Evolutionary conservation across 371 early-diverging fungal genomes (phyloP), one percentile per base, ranked within the genome.

Genomic region (Polyrhizophydium stewartii): DNA sequence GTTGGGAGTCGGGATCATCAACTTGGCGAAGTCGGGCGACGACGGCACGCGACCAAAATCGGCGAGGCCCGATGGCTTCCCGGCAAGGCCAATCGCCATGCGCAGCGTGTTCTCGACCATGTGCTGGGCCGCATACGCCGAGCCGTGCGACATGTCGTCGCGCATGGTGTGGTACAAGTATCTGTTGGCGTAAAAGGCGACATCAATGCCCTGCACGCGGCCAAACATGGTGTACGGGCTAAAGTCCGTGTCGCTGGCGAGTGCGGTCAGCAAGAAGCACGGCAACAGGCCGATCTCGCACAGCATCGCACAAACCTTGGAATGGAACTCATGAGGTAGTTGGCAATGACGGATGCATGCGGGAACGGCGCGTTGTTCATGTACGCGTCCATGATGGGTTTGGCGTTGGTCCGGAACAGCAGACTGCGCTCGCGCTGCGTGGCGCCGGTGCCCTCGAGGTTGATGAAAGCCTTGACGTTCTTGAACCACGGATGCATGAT

Each of bases 401-500:
- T 58, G 24, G 72, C 70, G 57, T 78, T 78, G 3, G 76, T 68
- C 27, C 79, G 58, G 37, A 74, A 74, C 9, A 74, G 68, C 30
- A 74, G 27, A 33, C 64, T 56, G 1, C 74, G 66, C 1, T 62
- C 58, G 7, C 61, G 64, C 19, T 60, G 56, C 7, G 73, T 70
- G 16, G 65, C 60, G 25, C 74, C 77, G 0, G 73, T 67, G 0
- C 76, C 73, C 43, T 76, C 75, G 6, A 94, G 77, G 66, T 94
- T 93, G 66, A 93, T 75, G 68, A 92, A 92, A 0, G 87, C 80
- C 51, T 84, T 82, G 49, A 92, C 83, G 25, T 86, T 67, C 24
- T 74, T 62, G 37, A 84, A 85, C 92, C 91, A 92, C 21, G 88
- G 87, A 67, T 94, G 93, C 17, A 79, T 69, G 43, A 87, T 71